These are phyloP conservation scores for Polyporus tsugae DNA, from an alignment of 1,284 basidiomycete genomes.

Conservation along the genomic window DNA sequence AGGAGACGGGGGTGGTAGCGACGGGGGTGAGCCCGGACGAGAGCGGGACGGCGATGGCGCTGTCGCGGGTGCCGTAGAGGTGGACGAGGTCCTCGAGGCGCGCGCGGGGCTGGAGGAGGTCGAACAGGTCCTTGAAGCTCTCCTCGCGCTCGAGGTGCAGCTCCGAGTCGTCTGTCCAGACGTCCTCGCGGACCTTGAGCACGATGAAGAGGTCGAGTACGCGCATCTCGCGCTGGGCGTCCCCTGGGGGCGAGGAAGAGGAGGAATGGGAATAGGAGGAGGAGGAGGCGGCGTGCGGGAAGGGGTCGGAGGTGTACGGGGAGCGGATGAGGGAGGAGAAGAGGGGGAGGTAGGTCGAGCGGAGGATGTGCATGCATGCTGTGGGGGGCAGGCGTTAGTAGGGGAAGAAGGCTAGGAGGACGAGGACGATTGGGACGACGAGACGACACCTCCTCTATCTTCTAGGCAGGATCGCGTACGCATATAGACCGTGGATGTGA, in stretches of 20 bases:
- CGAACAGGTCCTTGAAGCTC: slow-evolving; percentile 78
- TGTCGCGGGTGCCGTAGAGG: slow-evolving; percentile 62
- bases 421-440: neutral
- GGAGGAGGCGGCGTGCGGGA: slow-evolving; percentile 58
- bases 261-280: slow-evolving; percentile 74
- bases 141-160: slow-evolving; percentile 78
- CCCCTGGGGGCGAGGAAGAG: slow-evolving; percentile 36
- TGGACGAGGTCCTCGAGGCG: slow-evolving; percentile 77
- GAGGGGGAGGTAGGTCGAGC: slow-evolving; percentile 73
- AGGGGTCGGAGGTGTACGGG: slow-evolving; percentile 80
- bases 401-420: neutral
- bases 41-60: slow-evolving; percentile 48
- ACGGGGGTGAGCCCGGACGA: slow-evolving; percentile 26
- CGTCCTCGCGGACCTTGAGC: slow-evolving; percentile 79
- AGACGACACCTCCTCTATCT: no score
- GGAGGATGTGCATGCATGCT: slow-evolving; percentile 83
- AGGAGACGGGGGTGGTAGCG: slow-evolving; percentile 27
- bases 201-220: slow-evolving; percentile 81
- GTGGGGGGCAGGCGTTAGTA: slow-evolving; percentile 18
- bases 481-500: neutral
- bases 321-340: slow-evolving; percentile 68
- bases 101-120: slow-evolving; percentile 73
- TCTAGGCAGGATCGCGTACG: no score
- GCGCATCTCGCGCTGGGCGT: slow-evolving; percentile 69
- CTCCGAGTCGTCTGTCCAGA: slow-evolving; percentile 73